Percentiles rank a stretch among this genome's conserved stretches.
Evolutionary conservation across 1,284 basidiomycete species (phyloP).

Genomic region (Sporisorium iseilematis-ciliati): DNA sequence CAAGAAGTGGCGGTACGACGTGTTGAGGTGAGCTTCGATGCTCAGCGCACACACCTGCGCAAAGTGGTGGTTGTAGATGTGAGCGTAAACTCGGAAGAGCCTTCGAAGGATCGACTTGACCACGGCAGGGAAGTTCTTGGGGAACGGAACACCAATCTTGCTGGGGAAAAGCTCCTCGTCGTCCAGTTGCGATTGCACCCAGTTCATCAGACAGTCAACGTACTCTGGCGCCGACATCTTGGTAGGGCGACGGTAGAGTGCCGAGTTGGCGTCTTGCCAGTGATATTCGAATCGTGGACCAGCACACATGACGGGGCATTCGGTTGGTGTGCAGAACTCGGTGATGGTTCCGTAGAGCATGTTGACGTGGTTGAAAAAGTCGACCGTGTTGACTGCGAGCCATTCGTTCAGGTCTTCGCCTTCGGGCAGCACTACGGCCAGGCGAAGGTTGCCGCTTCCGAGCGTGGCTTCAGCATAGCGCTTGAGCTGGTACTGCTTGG

Average conservation of each 20-base stretch:
- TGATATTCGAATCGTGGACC: constrained; percentile 97
- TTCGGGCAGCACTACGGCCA: constrained; percentile 66
- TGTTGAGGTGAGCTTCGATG: constrained; percentile 99
- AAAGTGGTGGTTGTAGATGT: constrained; percentile 99
- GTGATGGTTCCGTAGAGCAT: constrained; percentile 69
- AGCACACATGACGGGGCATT: constrained; percentile 98
- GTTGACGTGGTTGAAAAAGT: constrained; percentile 70
- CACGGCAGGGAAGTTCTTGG: constrained; percentile 88
- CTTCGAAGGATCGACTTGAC: constrained; percentile 92
- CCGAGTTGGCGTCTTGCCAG: constrained; percentile 82
- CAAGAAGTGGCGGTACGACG: constrained; percentile 98
- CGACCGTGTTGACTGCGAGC: constrained; percentile 69
- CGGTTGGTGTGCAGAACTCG: constrained; percentile 66
- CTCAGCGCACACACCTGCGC: constrained; percentile 98
- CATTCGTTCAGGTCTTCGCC: constrained; percentile 69
- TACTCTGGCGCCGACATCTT: constrained; percentile 77
- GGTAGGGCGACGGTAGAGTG: constrained; percentile 65
- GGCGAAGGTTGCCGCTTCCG: constrained; percentile 73
- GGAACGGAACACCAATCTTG: constrained; percentile 93
- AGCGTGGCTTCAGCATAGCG: constrained; percentile 97
- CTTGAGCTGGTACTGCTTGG: constrained; percentile 95
- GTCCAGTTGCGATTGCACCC: constrained; percentile 93
- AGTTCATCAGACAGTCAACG: constrained; percentile 98
- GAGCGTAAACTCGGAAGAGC: constrained; percentile 96
- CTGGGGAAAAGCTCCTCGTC: constrained; percentile 94